Conservation (phyloP, 768 basidiomycete species). For the Macrolepiota dolichaula region DNA sequence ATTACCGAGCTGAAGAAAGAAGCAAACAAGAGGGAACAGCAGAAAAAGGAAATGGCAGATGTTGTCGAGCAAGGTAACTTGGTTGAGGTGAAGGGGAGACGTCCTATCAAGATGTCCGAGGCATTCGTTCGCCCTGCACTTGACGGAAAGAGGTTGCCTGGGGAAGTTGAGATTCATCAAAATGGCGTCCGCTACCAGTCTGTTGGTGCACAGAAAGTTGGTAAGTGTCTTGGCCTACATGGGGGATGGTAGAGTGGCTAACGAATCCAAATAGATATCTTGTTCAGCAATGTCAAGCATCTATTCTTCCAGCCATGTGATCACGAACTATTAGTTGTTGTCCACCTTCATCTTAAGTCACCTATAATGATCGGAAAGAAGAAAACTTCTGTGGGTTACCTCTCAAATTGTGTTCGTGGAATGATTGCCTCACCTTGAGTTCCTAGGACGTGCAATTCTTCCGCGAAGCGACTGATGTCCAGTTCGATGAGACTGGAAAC, state of each 20-base stretch:
- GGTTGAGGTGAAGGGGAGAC: slow-evolving; percentile 82
- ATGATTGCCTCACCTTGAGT: background rate
- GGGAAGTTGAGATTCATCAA: slow-evolving; percentile 98
- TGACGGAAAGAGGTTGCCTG: slow-evolving; percentile 92
- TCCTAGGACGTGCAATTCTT: slow-evolving; percentile 94
- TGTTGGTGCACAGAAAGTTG: slow-evolving; percentile 86
- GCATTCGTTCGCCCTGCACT: slow-evolving; percentile 91
- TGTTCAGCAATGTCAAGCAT: slow-evolving; percentile 97
- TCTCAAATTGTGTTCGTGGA: slow-evolving; percentile 1
- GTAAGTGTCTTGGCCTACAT: slow-evolving; percentile 38
- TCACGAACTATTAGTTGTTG: slow-evolving; percentile 89
- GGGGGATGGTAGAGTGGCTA: background rate
- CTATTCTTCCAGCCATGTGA: slow-evolving; percentile 99
- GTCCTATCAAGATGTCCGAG: slow-evolving; percentile 84
- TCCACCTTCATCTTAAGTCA: slow-evolving; percentile 89
- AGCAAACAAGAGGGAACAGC: slow-evolving; percentile 94
- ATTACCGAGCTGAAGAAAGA: slow-evolving; percentile 96
- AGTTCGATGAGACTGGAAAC: slow-evolving; percentile 99
- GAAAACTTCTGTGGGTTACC: slow-evolving; percentile 77
- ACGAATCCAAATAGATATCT: slow-evolving; percentile 56
- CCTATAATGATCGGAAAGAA: slow-evolving; percentile 99
- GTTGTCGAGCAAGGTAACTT: slow-evolving; percentile 93
- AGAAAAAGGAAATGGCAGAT: slow-evolving; percentile 98
- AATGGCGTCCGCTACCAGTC: slow-evolving; percentile 95
- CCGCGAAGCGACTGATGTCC: slow-evolving; percentile 95